A percentile compares a stretch with the other conserved stretches of the same genome.
These are phyloP conservation scores for Tephrocybe sp. DNA, from an alignment of 768 basidiomycete genomes.

Conservation along the genomic window DNA sequence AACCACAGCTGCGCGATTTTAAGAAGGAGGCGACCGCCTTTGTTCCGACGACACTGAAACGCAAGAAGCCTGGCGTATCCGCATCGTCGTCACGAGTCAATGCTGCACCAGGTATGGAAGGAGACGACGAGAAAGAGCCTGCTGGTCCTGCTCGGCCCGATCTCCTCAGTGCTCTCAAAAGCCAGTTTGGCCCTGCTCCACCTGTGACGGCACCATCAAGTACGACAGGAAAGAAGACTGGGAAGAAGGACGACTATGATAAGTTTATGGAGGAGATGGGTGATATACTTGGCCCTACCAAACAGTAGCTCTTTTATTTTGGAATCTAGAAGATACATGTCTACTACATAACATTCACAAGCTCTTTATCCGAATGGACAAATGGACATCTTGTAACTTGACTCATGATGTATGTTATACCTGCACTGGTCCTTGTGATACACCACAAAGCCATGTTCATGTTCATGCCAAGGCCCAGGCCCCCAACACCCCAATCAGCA, in stretches of 20 bases:
- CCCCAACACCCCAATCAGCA: no score
- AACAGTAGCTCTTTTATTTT: slow-evolving; percentile 8
- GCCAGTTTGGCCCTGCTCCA: slow-evolving; percentile 52
- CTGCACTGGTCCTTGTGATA: no score
- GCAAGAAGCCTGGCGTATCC: slow-evolving; percentile 53
- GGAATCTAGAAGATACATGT: neutral
- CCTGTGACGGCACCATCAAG: slow-evolving; percentile 18
- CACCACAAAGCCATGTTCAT: no score
- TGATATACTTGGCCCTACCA: slow-evolving; percentile 52
- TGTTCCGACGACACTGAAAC: slow-evolving; percentile 79
- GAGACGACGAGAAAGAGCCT: slow-evolving; percentile 27
- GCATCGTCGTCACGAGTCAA: slow-evolving; percentile 47
- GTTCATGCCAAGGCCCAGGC: no score
- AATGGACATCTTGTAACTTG: no score
- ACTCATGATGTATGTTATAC: no score
- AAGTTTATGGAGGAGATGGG: slow-evolving; percentile 78
- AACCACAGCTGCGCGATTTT: slow-evolving; percentile 85
- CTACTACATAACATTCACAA: no score
- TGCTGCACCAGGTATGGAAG: slow-evolving; percentile 61
- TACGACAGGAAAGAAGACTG: slow-evolving; percentile 22
- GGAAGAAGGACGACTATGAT: slow-evolving; percentile 65
- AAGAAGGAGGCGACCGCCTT: slow-evolving; percentile 96
- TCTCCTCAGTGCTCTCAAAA: slow-evolving; percentile 59
- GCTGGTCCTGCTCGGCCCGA: slow-evolving; percentile 56
- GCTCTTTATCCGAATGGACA: no score